Percentiles rank a stretch among this genome's conserved stretches.
phyloP scores from a whole-genome alignment of 768 basidiomycete genomes.

The Leccinum arenicola region DNA sequence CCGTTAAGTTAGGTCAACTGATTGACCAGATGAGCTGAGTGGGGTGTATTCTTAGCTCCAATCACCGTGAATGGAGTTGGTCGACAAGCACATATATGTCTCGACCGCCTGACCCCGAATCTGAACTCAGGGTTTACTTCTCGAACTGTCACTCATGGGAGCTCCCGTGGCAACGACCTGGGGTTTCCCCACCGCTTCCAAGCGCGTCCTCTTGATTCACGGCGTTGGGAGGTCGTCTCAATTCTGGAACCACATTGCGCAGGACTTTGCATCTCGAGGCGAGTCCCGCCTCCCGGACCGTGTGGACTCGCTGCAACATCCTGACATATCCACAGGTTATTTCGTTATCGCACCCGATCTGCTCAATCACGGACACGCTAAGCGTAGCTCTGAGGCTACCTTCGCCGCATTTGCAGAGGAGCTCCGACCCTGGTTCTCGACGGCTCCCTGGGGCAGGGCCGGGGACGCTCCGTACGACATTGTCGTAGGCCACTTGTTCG shows the following conservation, averaged over 20 bases:
- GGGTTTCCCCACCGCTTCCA: constrained; percentile 19
- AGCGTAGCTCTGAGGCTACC: constrained; percentile 11
- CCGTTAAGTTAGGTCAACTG: no score
- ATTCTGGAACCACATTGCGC: constrained; percentile 14
- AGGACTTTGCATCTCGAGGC: constrained; percentile 18
- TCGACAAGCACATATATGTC: no score
- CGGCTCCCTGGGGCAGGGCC: neutral
- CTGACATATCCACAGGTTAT: constrained; percentile 14
- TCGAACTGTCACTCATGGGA: no score
- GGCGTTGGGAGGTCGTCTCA: constrained; percentile 14
- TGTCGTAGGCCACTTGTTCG: constrained; percentile 22
- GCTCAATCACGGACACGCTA: constrained; percentile 19
- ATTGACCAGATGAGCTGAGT: no score
- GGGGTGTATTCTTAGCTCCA: no score
- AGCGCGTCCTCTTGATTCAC: constrained; percentile 20
- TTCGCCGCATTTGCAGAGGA: constrained; percentile 13
- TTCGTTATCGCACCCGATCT: constrained; percentile 23
- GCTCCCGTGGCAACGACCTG: constrained; percentile 9
- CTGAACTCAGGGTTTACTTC: no score
- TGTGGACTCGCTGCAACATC: no score
- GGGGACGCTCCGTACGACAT: constrained; percentile 6
- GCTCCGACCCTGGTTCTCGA: constrained; percentile 13
- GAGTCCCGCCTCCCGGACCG: neutral
- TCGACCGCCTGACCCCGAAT: no score
- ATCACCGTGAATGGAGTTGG: no score